phyloP scores from a whole-genome alignment of 352 stramenopile genomes.

The Phytophthora vignae region DNA sequence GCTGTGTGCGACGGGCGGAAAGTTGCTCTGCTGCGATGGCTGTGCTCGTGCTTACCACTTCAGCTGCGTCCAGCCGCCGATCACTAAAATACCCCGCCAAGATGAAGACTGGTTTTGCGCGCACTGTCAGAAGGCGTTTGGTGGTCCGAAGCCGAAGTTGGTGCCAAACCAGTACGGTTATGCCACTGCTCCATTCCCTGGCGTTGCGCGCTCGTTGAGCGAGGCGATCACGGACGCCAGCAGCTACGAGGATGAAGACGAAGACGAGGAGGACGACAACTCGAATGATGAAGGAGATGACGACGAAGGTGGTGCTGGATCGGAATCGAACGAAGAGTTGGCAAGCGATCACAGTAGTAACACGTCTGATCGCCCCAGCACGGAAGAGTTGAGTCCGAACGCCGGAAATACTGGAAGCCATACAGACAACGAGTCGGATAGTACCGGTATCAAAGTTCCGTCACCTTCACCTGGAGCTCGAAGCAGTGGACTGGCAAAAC shows the following conservation, averaged over 20 bases:
- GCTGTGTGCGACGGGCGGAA: constrained; percentile 69
- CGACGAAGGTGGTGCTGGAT: background rate
- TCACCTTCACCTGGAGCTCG: constrained; percentile 5
- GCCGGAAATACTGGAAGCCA: constrained; percentile 11
- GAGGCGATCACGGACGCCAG: constrained; percentile 19
- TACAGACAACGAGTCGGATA: constrained; percentile 38
- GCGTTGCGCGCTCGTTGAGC: constrained; percentile 14
- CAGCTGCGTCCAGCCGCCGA: constrained; percentile 72
- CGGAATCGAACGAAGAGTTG: constrained; percentile 10
- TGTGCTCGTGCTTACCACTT: constrained; percentile 78
- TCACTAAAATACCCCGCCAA: constrained; percentile 53
- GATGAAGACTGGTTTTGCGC: constrained; percentile 71
- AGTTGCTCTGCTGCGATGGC: constrained; percentile 73
- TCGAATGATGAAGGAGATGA: constrained; percentile 20
- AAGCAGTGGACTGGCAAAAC: constrained; percentile 1
- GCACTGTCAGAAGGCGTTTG: constrained; percentile 43
- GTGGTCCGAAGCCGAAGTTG: constrained; percentile 22
- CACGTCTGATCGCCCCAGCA: constrained; percentile 19
- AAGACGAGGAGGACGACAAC: constrained; percentile 8
- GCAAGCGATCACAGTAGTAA: constrained; percentile 7
- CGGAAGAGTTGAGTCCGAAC: constrained; percentile 17
- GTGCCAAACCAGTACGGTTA: constrained; percentile 33
- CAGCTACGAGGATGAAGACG: constrained; percentile 26
- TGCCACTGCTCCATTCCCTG: constrained; percentile 9
- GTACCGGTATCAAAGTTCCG: constrained; percentile 14